Evolutionary conservation across 148 eudicot genomes (phyloP).

Genomic region (Salicornia ramosissima): DNA sequence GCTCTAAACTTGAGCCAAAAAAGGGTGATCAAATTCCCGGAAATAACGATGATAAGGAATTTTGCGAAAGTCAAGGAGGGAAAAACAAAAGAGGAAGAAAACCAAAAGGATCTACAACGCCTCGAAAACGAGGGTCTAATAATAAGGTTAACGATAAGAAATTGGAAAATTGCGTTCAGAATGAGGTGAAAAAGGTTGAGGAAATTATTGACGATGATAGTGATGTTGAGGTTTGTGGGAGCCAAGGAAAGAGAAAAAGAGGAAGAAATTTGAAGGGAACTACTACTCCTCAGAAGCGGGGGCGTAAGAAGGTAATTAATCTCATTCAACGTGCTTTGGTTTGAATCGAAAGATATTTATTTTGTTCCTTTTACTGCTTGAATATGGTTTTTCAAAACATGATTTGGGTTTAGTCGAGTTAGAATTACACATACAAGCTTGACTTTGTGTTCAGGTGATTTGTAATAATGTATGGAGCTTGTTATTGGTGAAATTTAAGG

Average conservation of each 20-base stretch:
- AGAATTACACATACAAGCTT: no score
- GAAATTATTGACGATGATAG: conserved; percentile 28
- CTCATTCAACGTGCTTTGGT: not conserved
- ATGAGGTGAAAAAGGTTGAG: conserved; percentile 7
- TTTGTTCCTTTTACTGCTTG: not conserved
- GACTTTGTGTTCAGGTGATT: no score
- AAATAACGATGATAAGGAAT: conserved; percentile 31
- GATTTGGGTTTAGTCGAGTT: not conserved
- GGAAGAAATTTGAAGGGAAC: conserved; percentile 34
- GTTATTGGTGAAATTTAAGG: no score
- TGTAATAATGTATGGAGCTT: no score
- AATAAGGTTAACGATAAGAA: conserved; percentile 36
- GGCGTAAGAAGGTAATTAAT: conserved; percentile 45
- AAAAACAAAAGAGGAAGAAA: conserved; percentile 34
- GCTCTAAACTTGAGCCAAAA: conserved; percentile 19
- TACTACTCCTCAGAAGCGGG: conserved; percentile 31
- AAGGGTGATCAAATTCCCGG: conserved; percentile 15
- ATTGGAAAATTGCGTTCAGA: not conserved
- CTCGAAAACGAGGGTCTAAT: conserved; percentile 39
- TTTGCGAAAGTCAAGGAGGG: conserved; percentile 37
- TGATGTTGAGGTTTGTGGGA: conserved; percentile 35
- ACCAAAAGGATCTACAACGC: conserved; percentile 29
- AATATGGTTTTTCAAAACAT: not conserved
- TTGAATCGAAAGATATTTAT: not conserved
- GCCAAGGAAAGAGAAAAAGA: conserved; percentile 33